Conservation (phyloP, 2,329 filamentous ascomycete species). For the Colletotrichum sp. region DNA sequence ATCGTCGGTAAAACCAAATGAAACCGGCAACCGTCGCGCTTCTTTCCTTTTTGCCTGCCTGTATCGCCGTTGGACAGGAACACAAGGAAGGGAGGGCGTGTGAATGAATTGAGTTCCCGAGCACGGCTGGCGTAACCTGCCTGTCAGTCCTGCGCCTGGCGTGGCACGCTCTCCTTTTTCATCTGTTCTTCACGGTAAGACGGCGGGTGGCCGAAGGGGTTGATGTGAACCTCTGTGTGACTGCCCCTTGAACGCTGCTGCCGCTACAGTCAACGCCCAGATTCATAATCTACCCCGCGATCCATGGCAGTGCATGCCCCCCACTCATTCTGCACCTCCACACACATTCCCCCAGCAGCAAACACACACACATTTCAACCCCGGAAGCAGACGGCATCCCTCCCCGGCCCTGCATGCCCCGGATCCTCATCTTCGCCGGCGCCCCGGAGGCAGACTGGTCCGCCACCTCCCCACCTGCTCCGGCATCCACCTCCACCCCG, state of each 20-base stretch:
- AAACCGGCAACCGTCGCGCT: neutral
- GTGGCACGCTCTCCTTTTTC: neutral
- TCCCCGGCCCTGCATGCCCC: constrained; percentile 27
- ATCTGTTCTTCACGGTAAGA: neutral
- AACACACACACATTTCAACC: neutral
- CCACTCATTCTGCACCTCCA: neutral
- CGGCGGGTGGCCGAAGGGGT: neutral
- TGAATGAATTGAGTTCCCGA: neutral
- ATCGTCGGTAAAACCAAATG: constrained; percentile 21
- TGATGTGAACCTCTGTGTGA: neutral
- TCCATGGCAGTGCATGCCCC: neutral
- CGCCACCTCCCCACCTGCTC: constrained; percentile 21
- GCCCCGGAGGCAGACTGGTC: constrained; percentile 33
- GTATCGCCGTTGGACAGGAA: neutral
- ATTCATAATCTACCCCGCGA: neutral
- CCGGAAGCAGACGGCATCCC: neutral
- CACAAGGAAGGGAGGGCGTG: neutral
- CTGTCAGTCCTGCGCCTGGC: neutral
- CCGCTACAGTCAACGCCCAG: neutral
- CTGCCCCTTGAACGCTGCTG: neutral
- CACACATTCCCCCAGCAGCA: neutral
- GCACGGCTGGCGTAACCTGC: neutral
- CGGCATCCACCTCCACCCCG: neutral
- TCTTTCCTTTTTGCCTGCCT: neutral
- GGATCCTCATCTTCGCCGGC: constrained; percentile 42